phyloP scores from a whole-genome alignment of 1,284 basidiomycete genomes.

The Sparassis latifolia region DNA sequence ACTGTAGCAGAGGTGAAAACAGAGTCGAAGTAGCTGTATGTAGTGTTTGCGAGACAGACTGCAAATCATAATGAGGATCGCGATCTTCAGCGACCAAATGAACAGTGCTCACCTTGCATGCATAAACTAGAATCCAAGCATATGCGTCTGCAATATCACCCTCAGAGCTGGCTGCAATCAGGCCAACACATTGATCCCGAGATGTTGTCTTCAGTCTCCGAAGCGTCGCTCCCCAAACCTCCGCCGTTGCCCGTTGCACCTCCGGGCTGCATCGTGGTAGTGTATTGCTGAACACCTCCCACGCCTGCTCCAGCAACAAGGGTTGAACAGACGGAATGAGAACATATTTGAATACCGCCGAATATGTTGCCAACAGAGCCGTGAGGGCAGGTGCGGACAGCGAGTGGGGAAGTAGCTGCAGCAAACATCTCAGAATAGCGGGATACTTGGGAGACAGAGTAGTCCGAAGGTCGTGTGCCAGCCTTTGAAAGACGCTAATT shows the following conservation, averaged over 20 bases:
- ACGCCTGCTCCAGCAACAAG: conserved; percentile 52
- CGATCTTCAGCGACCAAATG: not conserved
- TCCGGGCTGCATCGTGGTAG: conserved; percentile 58
- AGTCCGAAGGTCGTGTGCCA: conserved; percentile 68
- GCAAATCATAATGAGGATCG: not conserved
- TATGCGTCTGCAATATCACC: conserved; percentile 49
- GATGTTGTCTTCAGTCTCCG: conserved; percentile 52
- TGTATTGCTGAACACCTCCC: conserved; percentile 41
- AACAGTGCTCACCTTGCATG: conserved; percentile 52
- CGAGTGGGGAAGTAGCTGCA: conserved; percentile 51
- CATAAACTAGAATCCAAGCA: conserved; percentile 63
- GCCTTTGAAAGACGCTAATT: conserved; percentile 63
- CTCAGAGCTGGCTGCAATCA: conserved; percentile 33
- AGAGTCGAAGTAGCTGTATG: conserved; percentile 71
- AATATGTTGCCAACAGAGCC: conserved; percentile 56
- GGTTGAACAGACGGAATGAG: conserved; percentile 49
- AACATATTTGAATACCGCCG: conserved; percentile 62
- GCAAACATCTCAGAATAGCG: conserved; percentile 44
- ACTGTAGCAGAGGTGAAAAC: conserved; percentile 47
- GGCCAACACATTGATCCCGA: conserved; percentile 42
- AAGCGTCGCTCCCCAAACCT: conserved; percentile 71
- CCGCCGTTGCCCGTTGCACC: conserved; percentile 64
- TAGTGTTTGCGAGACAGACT: conserved; percentile 74
- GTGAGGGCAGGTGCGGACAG: conserved; percentile 57
- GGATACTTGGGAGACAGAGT: conserved; percentile 58